These are phyloP conservation scores for Aquilaria sinensis DNA, from an alignment of 345 rosid genomes.

Conservation along the genomic window DNA sequence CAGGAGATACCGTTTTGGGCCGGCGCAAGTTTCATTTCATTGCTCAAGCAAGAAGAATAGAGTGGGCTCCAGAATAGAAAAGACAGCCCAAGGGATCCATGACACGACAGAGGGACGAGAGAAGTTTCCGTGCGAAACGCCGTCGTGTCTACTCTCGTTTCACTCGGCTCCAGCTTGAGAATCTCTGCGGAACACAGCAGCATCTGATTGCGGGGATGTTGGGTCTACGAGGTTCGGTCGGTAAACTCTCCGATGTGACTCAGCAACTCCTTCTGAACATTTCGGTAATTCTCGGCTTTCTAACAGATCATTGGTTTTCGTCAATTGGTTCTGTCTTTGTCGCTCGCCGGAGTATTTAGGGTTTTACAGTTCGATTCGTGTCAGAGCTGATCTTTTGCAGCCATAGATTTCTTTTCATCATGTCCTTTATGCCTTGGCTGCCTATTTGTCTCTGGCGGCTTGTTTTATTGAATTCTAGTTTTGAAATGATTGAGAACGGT, in stretches of 20 bases:
- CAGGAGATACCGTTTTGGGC: too few relatives aligned
- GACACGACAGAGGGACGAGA: too few relatives aligned
- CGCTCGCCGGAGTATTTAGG: neutral
- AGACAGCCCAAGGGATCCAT: too few relatives aligned
- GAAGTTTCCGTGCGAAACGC: too few relatives aligned
- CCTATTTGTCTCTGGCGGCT: neutral
- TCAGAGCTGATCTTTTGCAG: neutral
- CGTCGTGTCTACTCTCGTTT: too few relatives aligned
- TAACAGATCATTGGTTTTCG: neutral
- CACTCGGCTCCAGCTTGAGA: too few relatives aligned
- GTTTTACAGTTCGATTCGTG: neutral
- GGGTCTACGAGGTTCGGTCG: slow-evolving; percentile 14
- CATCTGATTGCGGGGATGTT: slow-evolving; percentile 5
- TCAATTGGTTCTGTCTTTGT: neutral
- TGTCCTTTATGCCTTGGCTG: neutral
- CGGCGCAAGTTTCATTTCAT: too few relatives aligned
- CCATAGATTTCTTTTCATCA: neutral
- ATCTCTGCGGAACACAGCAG: too few relatives aligned
- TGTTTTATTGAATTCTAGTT: neutral
- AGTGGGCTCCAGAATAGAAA: too few relatives aligned
- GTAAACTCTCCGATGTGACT: slow-evolving; percentile 10
- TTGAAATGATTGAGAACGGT: too few relatives aligned
- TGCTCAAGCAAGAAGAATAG: too few relatives aligned
- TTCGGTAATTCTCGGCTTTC: neutral
- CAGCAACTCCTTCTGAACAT: slow-evolving; percentile 17